Percentiles rank a stretch among this genome's conserved stretches.
These are phyloP conservation scores for Microthlaspi erraticum DNA, from an alignment of 345 rosid species.

Conservation along the genomic window DNA sequence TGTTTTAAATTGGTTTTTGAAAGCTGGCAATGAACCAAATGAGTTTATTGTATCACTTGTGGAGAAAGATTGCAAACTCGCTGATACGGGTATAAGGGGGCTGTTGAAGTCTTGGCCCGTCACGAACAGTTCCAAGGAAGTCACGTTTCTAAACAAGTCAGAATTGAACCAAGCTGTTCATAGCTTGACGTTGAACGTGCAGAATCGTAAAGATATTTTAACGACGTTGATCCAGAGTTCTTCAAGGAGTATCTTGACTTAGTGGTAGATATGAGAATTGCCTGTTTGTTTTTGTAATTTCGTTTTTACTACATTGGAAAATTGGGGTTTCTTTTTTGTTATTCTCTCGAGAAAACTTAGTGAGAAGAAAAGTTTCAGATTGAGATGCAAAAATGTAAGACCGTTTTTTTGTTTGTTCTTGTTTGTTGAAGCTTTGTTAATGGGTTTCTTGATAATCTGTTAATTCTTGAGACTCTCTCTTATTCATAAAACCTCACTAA, in stretches of 20 bases:
- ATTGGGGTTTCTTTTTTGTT: not conserved
- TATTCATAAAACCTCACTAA: too few relatives aligned
- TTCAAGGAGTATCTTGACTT: conserved; percentile 62
- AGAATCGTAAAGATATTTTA: conserved; percentile 73
- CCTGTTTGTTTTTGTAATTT: too few relatives aligned
- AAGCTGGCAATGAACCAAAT: too few relatives aligned
- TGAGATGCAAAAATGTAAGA: conserved; percentile 32
- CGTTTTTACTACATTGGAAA: conserved; percentile 37
- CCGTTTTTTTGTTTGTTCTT: not conserved
- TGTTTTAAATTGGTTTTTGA: too few relatives aligned
- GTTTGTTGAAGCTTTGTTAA: too few relatives aligned
- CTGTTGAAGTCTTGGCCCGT: conserved; percentile 89
- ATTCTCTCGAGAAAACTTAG: conserved; percentile 18
- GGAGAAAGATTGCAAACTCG: conserved; percentile 90
- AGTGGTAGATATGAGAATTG: too few relatives aligned
- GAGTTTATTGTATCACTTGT: conserved; percentile 87
- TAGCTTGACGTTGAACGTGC: conserved; percentile 67
- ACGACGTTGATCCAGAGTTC: conserved; percentile 69
- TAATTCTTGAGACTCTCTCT: too few relatives aligned
- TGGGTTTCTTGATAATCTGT: too few relatives aligned
- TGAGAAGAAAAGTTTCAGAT: conserved; percentile 22
- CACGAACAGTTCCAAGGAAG: conserved; percentile 94
- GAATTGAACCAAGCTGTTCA: conserved; percentile 77
- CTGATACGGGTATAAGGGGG: conserved; percentile 75
- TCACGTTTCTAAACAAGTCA: conserved; percentile 79